Evolutionary conservation across 2,329 filamentous ascomycete genomes (phyloP), one percentile per base, ranked within the genome.

Genomic region (Pochonia chlamydosporia): DNA sequence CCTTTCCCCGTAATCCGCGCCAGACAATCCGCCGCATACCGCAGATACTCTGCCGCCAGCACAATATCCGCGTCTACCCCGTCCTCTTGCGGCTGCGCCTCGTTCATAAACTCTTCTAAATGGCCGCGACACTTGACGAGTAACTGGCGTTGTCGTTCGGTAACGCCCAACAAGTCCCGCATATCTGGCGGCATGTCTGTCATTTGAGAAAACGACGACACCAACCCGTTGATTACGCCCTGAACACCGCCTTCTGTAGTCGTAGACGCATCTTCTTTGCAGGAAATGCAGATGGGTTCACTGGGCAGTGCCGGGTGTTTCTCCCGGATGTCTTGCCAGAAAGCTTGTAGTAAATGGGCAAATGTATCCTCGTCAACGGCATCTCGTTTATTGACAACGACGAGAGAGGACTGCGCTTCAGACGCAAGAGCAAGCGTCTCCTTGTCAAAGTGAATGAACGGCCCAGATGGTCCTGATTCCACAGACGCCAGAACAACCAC

Each of bases 141-240:
- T 44, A 96, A 82, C 63, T 89, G 79, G 44, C 87, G 80, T 71
- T 99, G 93, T 49, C 93, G 84, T 66, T 92, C 89, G 16, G 89
- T 96, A 31, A 96, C 91, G 47, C 91, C 91, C 3, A 96, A 78
- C 4, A 93, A 85, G 59, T 95, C 88, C 67, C 90, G 81, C 72
- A 88, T 83, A 52, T 88, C 81, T 3, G 77, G 76, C 10, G 82
- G 78, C 60, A 92, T 74, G 28, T 75, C 69, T 2, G 89, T 95
- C 76, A 95, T 84, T 43, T 67, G 63, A 41, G 71, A 69, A 63
- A 97, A 96, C 3, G 79, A 76, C 26, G 65, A 57, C n/a, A 82
- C 79, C 18, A 99, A 75, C 20, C 73, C 75, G 49, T 78, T 66
- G 26, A 90, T 81, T 48, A 97, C 82, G 3, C 61, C 55, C 50